Conservation (phyloP, 2,329 filamentous ascomycete genomes). For the Xylariaceae sp. region DNA sequence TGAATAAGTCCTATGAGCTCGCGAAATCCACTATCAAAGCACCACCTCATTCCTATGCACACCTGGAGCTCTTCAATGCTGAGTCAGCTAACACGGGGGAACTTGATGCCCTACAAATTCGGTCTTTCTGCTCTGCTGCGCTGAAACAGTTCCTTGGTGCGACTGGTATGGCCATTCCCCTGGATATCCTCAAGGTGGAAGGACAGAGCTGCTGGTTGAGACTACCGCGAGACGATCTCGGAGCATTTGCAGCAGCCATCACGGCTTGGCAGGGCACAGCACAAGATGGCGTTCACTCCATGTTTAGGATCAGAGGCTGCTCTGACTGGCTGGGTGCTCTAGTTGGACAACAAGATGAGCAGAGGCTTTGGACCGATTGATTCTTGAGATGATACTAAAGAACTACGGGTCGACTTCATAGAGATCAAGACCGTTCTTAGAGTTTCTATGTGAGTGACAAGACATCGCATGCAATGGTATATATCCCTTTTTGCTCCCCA, state of each 20-base stretch:
- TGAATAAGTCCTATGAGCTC: slow-evolving; percentile 55
- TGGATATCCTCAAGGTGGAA: slow-evolving; percentile 73
- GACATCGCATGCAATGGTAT: slow-evolving; percentile 25
- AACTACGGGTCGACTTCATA: neutral
- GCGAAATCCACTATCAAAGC: slow-evolving; percentile 58
- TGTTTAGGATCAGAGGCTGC: slow-evolving; percentile 62
- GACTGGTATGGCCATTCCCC: slow-evolving; percentile 68
- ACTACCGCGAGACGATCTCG: slow-evolving; percentile 66
- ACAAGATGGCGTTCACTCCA: slow-evolving; percentile 52
- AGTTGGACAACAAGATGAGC: slow-evolving; percentile 56
- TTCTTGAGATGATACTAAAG: slow-evolving; percentile 3
- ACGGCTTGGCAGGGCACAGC: slow-evolving; percentile 66
- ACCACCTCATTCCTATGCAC: slow-evolving; percentile 63
- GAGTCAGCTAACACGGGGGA: slow-evolving; percentile 25
- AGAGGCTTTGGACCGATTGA: slow-evolving; percentile 57
- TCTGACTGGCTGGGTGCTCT: slow-evolving; percentile 71
- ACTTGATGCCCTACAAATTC: slow-evolving; percentile 68
- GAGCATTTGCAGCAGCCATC: slow-evolving; percentile 67
- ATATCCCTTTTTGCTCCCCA: slow-evolving; percentile 28
- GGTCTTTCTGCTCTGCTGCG: slow-evolving; percentile 67
- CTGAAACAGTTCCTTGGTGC: slow-evolving; percentile 74
- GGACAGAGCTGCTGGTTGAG: slow-evolving; percentile 67
- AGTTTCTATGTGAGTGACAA: slow-evolving; percentile 14
- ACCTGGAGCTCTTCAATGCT: slow-evolving; percentile 56
- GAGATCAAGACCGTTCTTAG: slow-evolving; percentile 6